Evolutionary conservation across 345 rosid species (phyloP).

Genomic region (Limnanthes douglasii): DNA sequence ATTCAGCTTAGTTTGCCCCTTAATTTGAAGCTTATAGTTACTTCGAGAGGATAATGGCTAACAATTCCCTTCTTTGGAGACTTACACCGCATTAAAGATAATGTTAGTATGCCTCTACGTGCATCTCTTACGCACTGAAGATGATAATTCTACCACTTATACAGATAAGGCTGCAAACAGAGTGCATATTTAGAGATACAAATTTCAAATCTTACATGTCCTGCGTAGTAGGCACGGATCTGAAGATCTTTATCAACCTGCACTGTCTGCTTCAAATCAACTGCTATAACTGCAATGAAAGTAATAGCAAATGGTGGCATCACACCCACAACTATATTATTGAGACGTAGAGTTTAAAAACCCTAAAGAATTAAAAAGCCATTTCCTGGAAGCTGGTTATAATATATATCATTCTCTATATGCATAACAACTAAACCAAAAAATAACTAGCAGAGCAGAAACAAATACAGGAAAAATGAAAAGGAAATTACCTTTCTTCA

Average conservation of each 20-base stretch:
- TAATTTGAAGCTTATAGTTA: no score
- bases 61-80: no score
- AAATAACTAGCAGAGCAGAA: neutral
- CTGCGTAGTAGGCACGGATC: conserved; percentile 90
- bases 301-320: conserved; percentile 1
- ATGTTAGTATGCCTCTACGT: no score
- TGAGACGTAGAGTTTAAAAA: no score
- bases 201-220: conserved; percentile 55
- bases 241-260: conserved; percentile 83
- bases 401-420: neutral
- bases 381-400: neutral
- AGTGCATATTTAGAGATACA: neutral
- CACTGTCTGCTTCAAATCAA: conserved; percentile 88
- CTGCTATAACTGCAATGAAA: conserved; percentile 45
- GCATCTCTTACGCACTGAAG: no score
- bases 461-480: neutral
- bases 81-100: no score
- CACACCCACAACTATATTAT: neutral
- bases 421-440: neutral
- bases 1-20: no score
- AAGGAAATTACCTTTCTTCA: conserved; percentile 50
- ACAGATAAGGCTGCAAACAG: conserved; percentile 1
- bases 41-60: no score
- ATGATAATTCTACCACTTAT: neutral
- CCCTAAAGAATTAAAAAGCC: no score